Evolutionary conservation across 2,329 filamentous ascomycete species (phyloP), one percentile per base, ranked within the genome.

Genomic region (Aspergillus candidus): DNA sequence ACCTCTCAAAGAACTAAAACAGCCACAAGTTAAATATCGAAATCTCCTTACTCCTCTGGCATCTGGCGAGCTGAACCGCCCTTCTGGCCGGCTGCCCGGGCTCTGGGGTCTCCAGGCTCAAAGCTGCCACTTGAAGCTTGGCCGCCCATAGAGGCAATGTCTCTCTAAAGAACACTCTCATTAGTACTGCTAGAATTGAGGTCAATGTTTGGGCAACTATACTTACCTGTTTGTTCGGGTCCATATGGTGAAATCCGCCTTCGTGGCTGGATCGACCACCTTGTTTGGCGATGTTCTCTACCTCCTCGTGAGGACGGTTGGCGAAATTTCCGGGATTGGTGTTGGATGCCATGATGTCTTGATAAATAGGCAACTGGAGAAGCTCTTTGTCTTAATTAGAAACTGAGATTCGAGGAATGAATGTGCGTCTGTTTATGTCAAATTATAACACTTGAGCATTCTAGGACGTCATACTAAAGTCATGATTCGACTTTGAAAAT

Each of bases 101-200:
- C 75, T 50, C 66, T 70, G 58, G 76, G 71, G 40, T 70, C 73
- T 10, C 76, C 73, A 1, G 68, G 67, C 54, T 79, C 71, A 38
- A 79, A 79, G 3, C 70, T 75, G 6, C 76, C 75, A 33, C 68
- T 67, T 0, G 75, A 78, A 0, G 73, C 71, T 46, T 77, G 63
- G 4, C 74, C 76, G 6, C 76, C 77, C 57, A 69, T 66, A 11
- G 76, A 79, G 1, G 77, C 76, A 46, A 80, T 78, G 1, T 79
- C 70, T 14, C 67, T 64, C 76, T 78, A 36, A 6, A 11, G 22
- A 5, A 27, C 2, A 37, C 41, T 11, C 46, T 31, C 22, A 27
- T 18, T 10, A 27, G 22, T 2, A 13, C 5, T 11, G 0, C 6
- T 2, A 17, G 11, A 15, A 27, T 27, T 3, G 7, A 27, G 10